Percentiles rank a stretch among this genome's conserved stretches.
Conservation (phyloP, 257 asterid genomes). For the Misopates orontium region DNA sequence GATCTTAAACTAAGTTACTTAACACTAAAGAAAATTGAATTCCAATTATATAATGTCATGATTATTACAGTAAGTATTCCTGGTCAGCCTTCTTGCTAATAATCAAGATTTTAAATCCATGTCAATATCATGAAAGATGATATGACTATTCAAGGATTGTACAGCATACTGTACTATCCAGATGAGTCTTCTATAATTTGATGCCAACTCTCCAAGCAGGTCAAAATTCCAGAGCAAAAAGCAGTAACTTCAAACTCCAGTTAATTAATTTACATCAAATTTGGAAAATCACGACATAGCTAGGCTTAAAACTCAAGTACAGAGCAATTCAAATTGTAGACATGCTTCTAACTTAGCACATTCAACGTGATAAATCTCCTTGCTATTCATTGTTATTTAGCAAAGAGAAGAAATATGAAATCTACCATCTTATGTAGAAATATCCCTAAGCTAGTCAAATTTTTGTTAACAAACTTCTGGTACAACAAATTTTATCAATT, state of each 20-base stretch:
- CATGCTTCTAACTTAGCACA: too few species aligned
- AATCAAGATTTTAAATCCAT: neutral
- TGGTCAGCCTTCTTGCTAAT: neutral
- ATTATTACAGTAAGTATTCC: too few species aligned
- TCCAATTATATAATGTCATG: neutral
- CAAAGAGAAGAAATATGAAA: conserved; percentile 2
- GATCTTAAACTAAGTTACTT: neutral
- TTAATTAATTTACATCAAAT: neutral
- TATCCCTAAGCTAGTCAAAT: neutral
- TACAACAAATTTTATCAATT: neutral
- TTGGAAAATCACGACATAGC: neutral
- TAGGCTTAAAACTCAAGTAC: neutral
- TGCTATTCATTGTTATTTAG: neutral
- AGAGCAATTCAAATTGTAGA: neutral
- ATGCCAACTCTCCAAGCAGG: neutral
- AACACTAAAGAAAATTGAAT: neutral
- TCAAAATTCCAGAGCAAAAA: neutral
- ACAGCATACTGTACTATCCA: neutral
- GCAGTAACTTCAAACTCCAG: neutral
- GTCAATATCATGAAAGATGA: neutral
- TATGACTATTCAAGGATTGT: neutral
- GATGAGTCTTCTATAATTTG: neutral
- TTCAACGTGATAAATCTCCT: neutral
- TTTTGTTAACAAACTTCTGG: neutral
- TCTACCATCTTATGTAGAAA: conserved; percentile 1